Conservation (phyloP, 371 early-diverging fungal genomes). For the Mucor indicus region DNA sequence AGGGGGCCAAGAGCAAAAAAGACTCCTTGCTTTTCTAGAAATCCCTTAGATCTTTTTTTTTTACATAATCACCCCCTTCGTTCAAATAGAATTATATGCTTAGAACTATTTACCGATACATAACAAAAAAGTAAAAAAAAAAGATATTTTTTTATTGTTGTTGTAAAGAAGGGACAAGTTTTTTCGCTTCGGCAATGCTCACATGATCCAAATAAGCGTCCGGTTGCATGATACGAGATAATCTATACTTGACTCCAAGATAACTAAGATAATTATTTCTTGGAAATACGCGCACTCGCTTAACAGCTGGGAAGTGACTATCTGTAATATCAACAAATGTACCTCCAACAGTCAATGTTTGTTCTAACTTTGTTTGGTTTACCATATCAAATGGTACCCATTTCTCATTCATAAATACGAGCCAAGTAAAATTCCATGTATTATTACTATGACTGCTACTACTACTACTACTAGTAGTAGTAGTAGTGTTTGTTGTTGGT, state of each 20-base stretch:
- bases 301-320: conserved; percentile 31
- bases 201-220: conserved; percentile 36
- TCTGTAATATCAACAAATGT: conserved; percentile 36
- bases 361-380: conserved; percentile 33
- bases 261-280: conserved; percentile 34
- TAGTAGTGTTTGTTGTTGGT: no score
- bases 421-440: conserved; percentile 32
- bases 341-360: conserved; percentile 32
- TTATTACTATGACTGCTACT: not conserved
- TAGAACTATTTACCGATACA: not conserved
- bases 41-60: not conserved
- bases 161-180: not conserved
- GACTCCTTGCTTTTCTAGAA: not conserved
- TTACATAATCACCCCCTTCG: conserved; percentile 1
- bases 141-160: not conserved
- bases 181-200: conserved; percentile 16
- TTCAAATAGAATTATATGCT: not conserved
- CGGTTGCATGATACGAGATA: conserved; percentile 40
- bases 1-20: no score
- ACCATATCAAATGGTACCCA: conserved; percentile 34
- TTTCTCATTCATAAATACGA: conserved; percentile 32
- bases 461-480: not conserved
- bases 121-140: not conserved
- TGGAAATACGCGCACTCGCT: conserved; percentile 34
- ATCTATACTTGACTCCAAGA: conserved; percentile 35